Conservation (phyloP, 148 eudicot genomes). For the Talinum fruticosum region DNA sequence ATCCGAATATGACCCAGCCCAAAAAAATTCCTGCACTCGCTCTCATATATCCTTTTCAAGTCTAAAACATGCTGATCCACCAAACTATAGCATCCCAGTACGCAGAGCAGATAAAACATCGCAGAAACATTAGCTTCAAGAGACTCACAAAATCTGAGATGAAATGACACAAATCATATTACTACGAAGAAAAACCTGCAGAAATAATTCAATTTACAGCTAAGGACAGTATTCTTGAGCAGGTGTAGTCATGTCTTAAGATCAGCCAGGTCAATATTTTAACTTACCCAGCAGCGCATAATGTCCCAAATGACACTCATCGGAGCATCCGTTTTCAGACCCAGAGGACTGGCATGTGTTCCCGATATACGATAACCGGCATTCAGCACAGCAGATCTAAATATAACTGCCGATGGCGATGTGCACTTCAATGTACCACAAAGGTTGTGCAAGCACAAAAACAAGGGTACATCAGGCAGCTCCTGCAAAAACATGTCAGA, state of each 20-base stretch:
- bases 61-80: too few species aligned
- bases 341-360: conserved; percentile 77
- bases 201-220: neutral
- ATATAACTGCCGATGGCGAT: conserved; percentile 85
- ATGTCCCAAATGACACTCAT: conserved; percentile 99
- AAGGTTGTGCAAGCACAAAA: conserved; percentile 79
- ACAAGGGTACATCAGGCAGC: conserved; percentile 87
- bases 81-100: too few species aligned
- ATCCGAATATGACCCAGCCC: too few species aligned
- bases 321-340: conserved; percentile 93
- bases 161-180: neutral
- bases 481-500: conserved; percentile 51
- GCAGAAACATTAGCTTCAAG: too few species aligned
- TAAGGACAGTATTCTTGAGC: neutral
- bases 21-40: too few species aligned
- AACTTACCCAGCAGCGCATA: conserved; percentile 96
- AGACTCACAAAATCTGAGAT: too few species aligned
- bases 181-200: neutral
- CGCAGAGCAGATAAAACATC: too few species aligned
- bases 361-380: conserved; percentile 98
- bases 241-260: too few species aligned
- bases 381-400: conserved; percentile 90
- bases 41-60: too few species aligned
- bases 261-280: too few species aligned
- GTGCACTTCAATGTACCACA: conserved; percentile 97